Evolutionary conservation across 208 protist genomes (phyloP).

Genomic region (Leishmania gerbilli): DNA sequence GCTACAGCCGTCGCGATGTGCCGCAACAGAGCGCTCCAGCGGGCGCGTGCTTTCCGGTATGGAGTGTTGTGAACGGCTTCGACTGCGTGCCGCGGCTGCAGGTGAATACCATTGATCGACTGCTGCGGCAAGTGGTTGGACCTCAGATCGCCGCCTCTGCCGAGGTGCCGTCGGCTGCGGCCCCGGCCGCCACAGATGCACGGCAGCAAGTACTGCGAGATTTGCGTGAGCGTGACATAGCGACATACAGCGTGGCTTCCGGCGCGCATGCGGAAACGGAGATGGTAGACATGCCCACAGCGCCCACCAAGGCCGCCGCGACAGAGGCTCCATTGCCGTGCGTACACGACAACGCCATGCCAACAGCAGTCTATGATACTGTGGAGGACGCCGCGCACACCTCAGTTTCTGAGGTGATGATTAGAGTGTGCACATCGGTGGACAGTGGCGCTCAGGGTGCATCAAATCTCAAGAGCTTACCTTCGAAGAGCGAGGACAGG

Average conservation of each 20-base stretch:
- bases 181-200: not conserved
- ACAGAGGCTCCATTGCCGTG: not conserved
- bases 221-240: not conserved
- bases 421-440: not conserved
- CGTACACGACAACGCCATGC: not conserved
- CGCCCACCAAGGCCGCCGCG: not conserved
- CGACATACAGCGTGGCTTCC: not conserved
- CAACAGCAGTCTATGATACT: not conserved
- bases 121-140: conserved; percentile 20
- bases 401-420: not conserved
- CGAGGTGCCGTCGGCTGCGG: not conserved
- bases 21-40: not conserved
- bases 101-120: conserved; percentile 67
- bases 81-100: conserved; percentile 67
- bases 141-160: conserved; percentile 3
- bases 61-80: conserved; percentile 55
- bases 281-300: conserved; percentile 12
- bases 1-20: not conserved
- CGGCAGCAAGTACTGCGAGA: not conserved
- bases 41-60: conserved; percentile 38
- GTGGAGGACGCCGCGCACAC: not conserved
- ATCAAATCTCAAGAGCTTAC: not conserved
- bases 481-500: not conserved
- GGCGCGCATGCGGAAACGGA: conserved; percentile 10
- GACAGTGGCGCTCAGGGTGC: not conserved